Base-by-base conservation (phyloP, 768 basidiomycete genomes). In the Cantharellus cinnabarinus region DNA sequence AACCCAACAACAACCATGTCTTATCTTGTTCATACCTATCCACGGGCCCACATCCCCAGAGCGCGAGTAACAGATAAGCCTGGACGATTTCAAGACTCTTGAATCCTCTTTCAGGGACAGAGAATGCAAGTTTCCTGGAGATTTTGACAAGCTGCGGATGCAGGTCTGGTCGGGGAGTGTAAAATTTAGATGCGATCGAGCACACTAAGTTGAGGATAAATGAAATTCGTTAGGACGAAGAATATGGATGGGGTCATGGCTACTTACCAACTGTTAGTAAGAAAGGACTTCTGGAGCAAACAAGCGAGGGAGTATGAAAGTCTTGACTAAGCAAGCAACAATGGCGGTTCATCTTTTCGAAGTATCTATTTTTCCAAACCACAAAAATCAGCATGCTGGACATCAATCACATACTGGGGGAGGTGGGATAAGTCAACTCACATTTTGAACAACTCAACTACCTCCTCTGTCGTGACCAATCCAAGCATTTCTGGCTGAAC, bases 1-100 rank as follows among this genome's bases (percentile, higher is more conserved):
- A 38, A 57, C 90, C 90, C 35, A 97, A 71, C 14, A 87, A 72
- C 63, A 89, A 68, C 89, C 90, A 98, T 0, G 93, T 97, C 65
- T 84, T 81, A 70, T 99, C 94, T 65, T 94, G 89, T 67, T 99
- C 94, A 66, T 89, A 99, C 4, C 91, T 79, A 69, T 98, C 91
- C 29, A 91, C 90, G 3, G 93, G 91, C 29, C 91, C 91, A 64
- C 89, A 83, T 3, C 91, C 89, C 84, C 89, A 98, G 10, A 89
- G 70, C 2, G 84, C 76, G 57, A 97, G 80, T 4, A 99, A 74
- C 20, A 97, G 72, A 69, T 95, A 99, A 0, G 90, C 94, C 67
- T 99, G 93, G 38, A 42, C 41, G 41, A 48, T 29, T 50, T 29
- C 89, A 50, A 90, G 79, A n/a, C 83, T 85, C 70, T 94, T 94